phyloP scores from a whole-genome alignment of 2,329 filamentous ascomycete genomes.

The Colletotrichum graminicola region DNA sequence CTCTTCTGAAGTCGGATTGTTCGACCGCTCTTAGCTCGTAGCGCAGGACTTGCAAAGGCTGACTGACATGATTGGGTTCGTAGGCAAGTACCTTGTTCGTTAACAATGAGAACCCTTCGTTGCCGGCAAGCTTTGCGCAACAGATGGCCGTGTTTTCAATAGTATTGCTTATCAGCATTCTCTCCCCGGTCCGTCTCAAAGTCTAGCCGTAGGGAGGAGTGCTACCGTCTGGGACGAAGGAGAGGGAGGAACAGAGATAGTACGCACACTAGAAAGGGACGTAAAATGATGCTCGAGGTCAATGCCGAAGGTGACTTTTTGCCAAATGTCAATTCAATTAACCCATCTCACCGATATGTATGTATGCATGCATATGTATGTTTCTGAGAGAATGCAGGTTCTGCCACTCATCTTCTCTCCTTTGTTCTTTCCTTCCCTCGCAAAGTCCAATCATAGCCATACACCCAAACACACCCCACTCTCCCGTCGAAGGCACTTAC shows the following conservation, averaged over 20 bases:
- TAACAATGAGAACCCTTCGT: not conserved
- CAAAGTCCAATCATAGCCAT: not conserved
- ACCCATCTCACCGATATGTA: too few species aligned
- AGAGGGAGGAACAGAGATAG: not conserved
- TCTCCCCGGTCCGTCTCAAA: not conserved
- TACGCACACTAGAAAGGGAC: not conserved
- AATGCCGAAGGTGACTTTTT: slow-evolving; percentile 19
- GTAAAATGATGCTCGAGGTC: slow-evolving; percentile 25
- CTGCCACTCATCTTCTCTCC: slow-evolving; percentile 2
- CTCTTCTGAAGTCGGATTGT: not conserved
- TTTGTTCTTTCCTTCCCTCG: not conserved
- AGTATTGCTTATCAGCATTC: not conserved
- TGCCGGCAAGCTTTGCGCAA: not conserved
- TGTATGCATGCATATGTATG: not conserved
- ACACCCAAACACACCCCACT: not conserved
- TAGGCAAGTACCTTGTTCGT: not conserved
- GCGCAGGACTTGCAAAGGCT: not conserved
- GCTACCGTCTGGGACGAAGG: not conserved
- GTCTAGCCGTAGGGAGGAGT: not conserved
- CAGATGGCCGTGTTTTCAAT: not conserved
- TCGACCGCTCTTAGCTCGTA: not conserved
- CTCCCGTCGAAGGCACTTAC: too few species aligned
- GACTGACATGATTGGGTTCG: not conserved
- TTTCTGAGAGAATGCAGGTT: not conserved
- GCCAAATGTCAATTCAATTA: slow-evolving; percentile 1